Conservation (phyloP, 1,284 basidiomycete species). For the Moesziomyces parantarcticus region DNA sequence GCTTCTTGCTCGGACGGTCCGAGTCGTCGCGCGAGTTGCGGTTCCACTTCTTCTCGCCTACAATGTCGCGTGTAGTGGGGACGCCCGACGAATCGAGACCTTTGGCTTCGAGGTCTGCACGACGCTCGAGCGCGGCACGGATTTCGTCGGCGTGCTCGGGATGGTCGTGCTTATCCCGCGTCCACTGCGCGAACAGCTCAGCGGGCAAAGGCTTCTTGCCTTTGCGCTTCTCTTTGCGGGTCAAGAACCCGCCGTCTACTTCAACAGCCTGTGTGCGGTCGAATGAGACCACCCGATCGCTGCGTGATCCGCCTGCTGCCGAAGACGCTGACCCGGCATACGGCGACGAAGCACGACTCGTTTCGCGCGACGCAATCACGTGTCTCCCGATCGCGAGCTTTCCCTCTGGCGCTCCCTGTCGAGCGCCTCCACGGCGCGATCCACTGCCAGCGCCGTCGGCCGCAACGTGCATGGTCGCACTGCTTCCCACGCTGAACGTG, state of each 20-base stretch:
- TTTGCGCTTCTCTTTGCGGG: conserved; percentile 27
- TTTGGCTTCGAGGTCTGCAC: conserved; percentile 16
- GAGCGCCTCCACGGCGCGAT: conserved; percentile 5
- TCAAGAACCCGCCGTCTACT: conserved; percentile 24
- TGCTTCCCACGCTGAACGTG: conserved; percentile 39
- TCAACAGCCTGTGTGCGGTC: conserved; percentile 21
- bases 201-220: conserved; percentile 32
- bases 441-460: conserved; percentile 16
- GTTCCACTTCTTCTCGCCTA: not conserved
- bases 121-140: conserved; percentile 13
- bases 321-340: not conserved
- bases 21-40: not conserved
- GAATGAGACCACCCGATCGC: conserved; percentile 13
- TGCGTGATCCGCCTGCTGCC: not conserved
- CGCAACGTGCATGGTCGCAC: conserved; percentile 43
- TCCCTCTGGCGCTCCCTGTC: conserved; percentile 1
- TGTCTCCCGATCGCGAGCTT: conserved; percentile 21
- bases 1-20: conserved; percentile 13
- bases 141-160: conserved; percentile 25
- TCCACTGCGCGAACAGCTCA: conserved; percentile 26
- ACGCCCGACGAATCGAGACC: conserved; percentile 8
- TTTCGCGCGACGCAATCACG: conserved; percentile 7
- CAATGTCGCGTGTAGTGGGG: conserved; percentile 13
- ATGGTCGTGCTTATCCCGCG: conserved; percentile 14
- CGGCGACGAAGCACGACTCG: conserved; percentile 15